Evolutionary conservation across 805 yeast genomes (phyloP).

Genomic region (Zygotorulaspora chibaensis): DNA sequence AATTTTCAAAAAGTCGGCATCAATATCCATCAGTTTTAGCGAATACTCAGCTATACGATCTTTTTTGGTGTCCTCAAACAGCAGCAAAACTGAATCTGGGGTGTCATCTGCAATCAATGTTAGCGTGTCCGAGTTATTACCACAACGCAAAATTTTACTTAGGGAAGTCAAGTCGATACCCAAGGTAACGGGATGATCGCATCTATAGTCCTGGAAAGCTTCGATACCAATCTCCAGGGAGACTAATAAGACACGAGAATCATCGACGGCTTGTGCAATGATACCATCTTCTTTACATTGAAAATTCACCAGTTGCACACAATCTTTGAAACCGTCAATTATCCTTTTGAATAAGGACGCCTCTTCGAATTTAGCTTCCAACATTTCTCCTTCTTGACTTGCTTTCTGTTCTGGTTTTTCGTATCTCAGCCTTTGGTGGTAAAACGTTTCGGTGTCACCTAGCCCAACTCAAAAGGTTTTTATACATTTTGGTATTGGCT

Average conservation of each 20-base stretch:
- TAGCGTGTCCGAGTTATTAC: slow-evolving; percentile 81
- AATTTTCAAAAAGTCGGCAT: slow-evolving; percentile 86
- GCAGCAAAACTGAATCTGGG: slow-evolving; percentile 72
- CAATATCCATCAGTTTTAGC: slow-evolving; percentile 92
- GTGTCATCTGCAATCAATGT: slow-evolving; percentile 86
- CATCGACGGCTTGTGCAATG: slow-evolving; percentile 96
- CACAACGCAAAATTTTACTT: slow-evolving; percentile 84
- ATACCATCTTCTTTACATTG: slow-evolving; percentile 95
- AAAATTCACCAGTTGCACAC: slow-evolving; percentile 92
- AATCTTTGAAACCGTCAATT: slow-evolving; percentile 90
- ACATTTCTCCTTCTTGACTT: slow-evolving; percentile 46
- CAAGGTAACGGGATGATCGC: slow-evolving; percentile 87
- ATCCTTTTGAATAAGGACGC: slow-evolving; percentile 88
- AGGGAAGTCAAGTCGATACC: slow-evolving; percentile 89
- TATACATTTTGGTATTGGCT: neutral
- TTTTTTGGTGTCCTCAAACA: slow-evolving; percentile 86
- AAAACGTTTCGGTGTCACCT: neutral
- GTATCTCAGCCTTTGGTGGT: neutral
- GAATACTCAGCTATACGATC: slow-evolving; percentile 91
- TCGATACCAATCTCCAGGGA: slow-evolving; percentile 82
- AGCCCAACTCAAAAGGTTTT: neutral
- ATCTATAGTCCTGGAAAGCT: slow-evolving; percentile 87
- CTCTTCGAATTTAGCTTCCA: slow-evolving; percentile 95
- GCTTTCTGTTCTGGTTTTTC: neutral
- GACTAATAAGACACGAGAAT: slow-evolving; percentile 89